Conservation (phyloP, 352 stramenopile species). For the Pythium guiyangense region DNA sequence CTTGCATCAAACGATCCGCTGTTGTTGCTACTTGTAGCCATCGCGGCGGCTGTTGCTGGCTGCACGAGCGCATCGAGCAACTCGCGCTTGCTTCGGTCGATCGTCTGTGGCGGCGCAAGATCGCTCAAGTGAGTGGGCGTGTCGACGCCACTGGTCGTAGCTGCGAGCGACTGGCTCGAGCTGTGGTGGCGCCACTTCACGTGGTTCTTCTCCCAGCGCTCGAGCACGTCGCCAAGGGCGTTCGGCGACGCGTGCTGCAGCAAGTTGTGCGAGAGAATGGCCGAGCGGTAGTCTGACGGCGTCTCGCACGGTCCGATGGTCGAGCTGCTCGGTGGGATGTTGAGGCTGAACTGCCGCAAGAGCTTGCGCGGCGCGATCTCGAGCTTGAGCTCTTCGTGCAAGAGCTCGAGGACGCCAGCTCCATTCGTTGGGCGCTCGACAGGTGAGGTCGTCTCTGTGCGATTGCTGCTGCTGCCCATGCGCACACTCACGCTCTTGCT, state of each 20-base stretch:
- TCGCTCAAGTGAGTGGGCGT: background rate
- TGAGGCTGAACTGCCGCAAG: slow-evolving; percentile 75
- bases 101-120: background rate
- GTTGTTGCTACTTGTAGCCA: slow-evolving; percentile 15
- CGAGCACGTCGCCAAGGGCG: slow-evolving; percentile 40
- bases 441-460: background rate
- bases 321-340: slow-evolving; percentile 40
- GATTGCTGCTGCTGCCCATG: background rate
- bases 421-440: slow-evolving; percentile 14
- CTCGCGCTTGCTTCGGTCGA: too few relatives aligned
- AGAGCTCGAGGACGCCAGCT: slow-evolving; percentile 30
- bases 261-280: slow-evolving; percentile 9
- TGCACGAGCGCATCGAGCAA: background rate
- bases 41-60: background rate
- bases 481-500: background rate
- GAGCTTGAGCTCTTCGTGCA: slow-evolving; percentile 62
- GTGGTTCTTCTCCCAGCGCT: slow-evolving; percentile 56
- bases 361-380: slow-evolving; percentile 67
- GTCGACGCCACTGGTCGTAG: background rate
- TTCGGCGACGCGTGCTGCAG: slow-evolving; percentile 29
- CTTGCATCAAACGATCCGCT: background rate
- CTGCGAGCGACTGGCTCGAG: slow-evolving; percentile 1
- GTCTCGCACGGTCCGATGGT: background rate
- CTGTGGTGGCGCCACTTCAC: slow-evolving; percentile 40
- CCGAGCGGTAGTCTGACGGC: slow-evolving; percentile 6